phyloP scores from a whole-genome alignment of 805 yeast species.

The Cyberlindnera mycetangii region DNA sequence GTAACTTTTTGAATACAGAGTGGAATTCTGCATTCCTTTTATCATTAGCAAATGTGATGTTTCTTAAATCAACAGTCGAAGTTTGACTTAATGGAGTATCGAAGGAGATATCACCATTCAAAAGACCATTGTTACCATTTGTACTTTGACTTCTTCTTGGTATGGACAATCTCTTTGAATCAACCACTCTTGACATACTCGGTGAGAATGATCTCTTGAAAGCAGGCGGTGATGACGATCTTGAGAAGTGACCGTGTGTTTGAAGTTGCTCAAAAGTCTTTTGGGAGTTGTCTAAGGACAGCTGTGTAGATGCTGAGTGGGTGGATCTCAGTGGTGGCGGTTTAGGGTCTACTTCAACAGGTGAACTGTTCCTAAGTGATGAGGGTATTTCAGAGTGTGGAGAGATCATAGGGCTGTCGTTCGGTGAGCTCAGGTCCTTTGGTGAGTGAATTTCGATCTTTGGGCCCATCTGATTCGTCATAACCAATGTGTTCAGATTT shows the following conservation, averaged over 20 bases:
- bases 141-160: conserved; percentile 10
- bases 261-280: not conserved
- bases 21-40: conserved; percentile 78
- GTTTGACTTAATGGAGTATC: conserved; percentile 5
- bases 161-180: not conserved
- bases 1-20: conserved; percentile 62
- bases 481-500: conserved; percentile 1
- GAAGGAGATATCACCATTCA: conserved; percentile 14
- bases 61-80: conserved; percentile 17
- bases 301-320: not conserved
- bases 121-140: not conserved
- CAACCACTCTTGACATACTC: not conserved
- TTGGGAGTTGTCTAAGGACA: not conserved
- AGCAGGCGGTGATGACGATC: conserved; percentile 14
- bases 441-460: conserved; percentile 8
- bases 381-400: not conserved
- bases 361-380: not conserved
- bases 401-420: not conserved
- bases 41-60: conserved; percentile 43
- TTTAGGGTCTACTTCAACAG: not conserved
- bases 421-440: not conserved
- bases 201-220: conserved; percentile 22
- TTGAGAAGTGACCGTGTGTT: not conserved
- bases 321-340: not conserved
- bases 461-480: not conserved